Conservation (phyloP, 116 monocot genomes). For the Trichopus zeylanicus region DNA sequence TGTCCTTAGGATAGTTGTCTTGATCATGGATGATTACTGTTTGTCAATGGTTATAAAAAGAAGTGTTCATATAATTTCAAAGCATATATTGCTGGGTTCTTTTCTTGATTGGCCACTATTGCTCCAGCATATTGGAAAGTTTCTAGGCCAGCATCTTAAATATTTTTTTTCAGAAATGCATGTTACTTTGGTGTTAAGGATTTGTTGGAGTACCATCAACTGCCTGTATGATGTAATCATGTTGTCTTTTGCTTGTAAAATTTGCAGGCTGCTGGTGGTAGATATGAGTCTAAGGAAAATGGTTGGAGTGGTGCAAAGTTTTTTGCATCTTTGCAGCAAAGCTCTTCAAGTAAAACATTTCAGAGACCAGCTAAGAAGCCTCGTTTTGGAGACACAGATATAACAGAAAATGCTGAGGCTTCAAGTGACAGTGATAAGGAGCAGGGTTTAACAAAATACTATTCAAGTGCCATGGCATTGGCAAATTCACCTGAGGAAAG, state of each 20-base stretch:
- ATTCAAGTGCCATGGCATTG: constrained; percentile 63
- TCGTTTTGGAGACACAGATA: constrained; percentile 20
- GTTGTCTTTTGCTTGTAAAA: not conserved
- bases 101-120: too few relatives aligned
- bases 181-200: not conserved
- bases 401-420: constrained; percentile 39
- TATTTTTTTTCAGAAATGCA: too few relatives aligned
- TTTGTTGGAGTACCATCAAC: not conserved
- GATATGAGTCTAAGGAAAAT: constrained; percentile 22
- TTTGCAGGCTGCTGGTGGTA: constrained; percentile 21
- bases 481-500: constrained; percentile 87
- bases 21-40: too few relatives aligned
- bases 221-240: not conserved
- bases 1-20: too few relatives aligned
- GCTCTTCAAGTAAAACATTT: constrained; percentile 21
- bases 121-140: too few relatives aligned
- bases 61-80: too few relatives aligned
- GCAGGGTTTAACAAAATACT: constrained; percentile 61
- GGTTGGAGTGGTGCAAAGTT: constrained; percentile 41
- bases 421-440: constrained; percentile 92
- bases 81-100: too few relatives aligned
- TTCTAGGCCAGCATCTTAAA: too few relatives aligned
- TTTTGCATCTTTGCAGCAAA: constrained; percentile 34
- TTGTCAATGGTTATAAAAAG: too few relatives aligned
- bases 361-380: constrained; percentile 58